Conservation (phyloP, 169 alveolate genomes). For the Eimeria maxima region DNA sequence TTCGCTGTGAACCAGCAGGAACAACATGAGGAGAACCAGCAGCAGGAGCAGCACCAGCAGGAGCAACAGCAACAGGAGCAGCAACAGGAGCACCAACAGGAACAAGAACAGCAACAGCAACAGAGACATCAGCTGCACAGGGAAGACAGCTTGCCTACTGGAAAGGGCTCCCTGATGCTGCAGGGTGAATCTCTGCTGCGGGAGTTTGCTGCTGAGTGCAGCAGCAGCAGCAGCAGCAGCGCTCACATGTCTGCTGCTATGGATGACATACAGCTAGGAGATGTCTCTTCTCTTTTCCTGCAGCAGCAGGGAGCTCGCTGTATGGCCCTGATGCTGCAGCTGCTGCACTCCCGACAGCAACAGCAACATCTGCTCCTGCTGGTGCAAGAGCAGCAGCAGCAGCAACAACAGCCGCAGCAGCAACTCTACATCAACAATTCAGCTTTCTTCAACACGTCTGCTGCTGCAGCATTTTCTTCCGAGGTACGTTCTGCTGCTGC, state of each 20-base stretch:
- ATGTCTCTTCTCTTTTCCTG: neutral
- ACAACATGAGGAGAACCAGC: neutral
- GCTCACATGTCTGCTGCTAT: neutral
- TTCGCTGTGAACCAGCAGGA: constrained; percentile 29
- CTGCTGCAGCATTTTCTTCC: neutral
- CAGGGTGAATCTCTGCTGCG: neutral
- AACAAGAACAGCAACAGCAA: neutral
- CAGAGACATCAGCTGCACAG: neutral
- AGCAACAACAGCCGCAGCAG: neutral
- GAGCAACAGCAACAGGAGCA: constrained; percentile 29
- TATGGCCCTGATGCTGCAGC: constrained; percentile 47
- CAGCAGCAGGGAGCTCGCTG: constrained; percentile 36
- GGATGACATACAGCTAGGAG: constrained; percentile 2
- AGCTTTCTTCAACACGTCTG: neutral
- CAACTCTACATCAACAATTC: neutral
- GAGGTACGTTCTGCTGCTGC: neutral
- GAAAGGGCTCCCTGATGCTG: constrained; percentile 1
- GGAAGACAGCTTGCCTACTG: neutral
- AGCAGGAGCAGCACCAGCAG: constrained; percentile 23
- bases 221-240: constrained; percentile 65
- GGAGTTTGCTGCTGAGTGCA: constrained; percentile 61
- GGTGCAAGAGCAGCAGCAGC: neutral
- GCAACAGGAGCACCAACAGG: constrained; percentile 10
- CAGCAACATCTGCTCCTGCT: constrained; percentile 1
- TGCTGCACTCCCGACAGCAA: constrained; percentile 54